phyloP scores from a whole-genome alignment of 1,139 yeast species.

The Hyphopichia buzzinii region DNA sequence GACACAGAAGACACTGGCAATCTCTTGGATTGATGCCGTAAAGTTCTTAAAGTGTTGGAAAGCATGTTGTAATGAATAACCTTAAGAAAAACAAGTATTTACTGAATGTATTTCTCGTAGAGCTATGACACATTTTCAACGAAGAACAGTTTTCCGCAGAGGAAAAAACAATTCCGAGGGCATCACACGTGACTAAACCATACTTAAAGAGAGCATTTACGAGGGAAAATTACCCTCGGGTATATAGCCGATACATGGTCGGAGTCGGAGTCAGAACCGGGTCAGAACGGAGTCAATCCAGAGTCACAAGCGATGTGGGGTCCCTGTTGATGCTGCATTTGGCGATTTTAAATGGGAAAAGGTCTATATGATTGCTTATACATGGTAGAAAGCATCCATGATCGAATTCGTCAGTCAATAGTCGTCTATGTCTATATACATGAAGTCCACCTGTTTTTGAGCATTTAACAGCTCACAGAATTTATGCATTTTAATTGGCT shows the following conservation, averaged over 20 bases:
- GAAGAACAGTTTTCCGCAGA: background rate
- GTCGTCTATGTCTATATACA: too few relatives aligned
- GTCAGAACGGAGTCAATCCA: slow-evolving; percentile 1
- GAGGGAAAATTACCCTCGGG: background rate
- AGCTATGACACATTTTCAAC: background rate
- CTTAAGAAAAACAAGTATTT: too few relatives aligned
- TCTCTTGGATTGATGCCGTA: slow-evolving; percentile 16
- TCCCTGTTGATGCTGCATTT: background rate
- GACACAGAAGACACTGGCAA: slow-evolving; percentile 8
- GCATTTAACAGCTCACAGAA: too few relatives aligned
- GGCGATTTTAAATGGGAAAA: too few relatives aligned
- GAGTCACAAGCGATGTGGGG: background rate
- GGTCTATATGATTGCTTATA: too few relatives aligned
- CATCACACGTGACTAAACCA: background rate
- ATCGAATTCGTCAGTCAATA: too few relatives aligned
- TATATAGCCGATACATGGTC: background rate
- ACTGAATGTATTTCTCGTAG: too few relatives aligned
- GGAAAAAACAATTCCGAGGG: background rate
- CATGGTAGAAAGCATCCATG: too few relatives aligned
- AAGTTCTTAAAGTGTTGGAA: slow-evolving; percentile 20
- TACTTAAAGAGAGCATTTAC: background rate
- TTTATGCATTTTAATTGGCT: background rate
- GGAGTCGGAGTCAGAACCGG: background rate
- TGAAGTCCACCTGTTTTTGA: too few relatives aligned
- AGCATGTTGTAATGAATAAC: too few relatives aligned